Base-by-base conservation (phyloP, 2,329 filamentous ascomycete genomes). In the Hypomyces rosellus region DNA sequence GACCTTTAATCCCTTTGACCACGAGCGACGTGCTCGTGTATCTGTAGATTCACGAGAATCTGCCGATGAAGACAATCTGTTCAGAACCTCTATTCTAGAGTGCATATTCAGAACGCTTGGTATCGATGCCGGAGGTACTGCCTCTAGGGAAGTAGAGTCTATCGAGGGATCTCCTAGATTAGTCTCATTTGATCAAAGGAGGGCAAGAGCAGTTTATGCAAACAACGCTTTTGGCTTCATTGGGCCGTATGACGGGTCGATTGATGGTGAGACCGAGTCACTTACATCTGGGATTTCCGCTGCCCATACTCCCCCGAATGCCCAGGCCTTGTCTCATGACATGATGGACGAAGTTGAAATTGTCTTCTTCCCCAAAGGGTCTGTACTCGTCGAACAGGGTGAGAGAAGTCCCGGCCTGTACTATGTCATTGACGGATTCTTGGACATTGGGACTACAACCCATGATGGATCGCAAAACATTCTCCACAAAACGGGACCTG, bases 21-120 rank as follows among this genome's bases (percentile, higher is more conserved):
- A 71, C 2, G 75, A 76, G 52, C 71, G 73, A 46, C 71, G 73
- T 34, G 69, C 69, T 42, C 74, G 76, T 42, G 70, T 75, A 34
- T 71, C 72, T 5, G 69, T 81, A 30, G 86, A 89, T 59, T 81
- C 86, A 5, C 84, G 91, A 57, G 90, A 96, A 50, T 86, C 88
- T 0, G 72, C 90, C 7, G 89, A 96, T 57, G 93, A 97, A 63
- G 92, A 96, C 60, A 82, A 85, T 43, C 69, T 95, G 6, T 97
- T 99, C 67, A 80, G 95, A 38, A 85, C 89, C 52, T 95, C 90
- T 0, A 89, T 99, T 14, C 72, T 97, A 18, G 89, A 96, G 58
- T 97, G 93, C 64, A 95, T 99, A 72, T 92, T 96, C 69, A 96
- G 92, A 63, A 87, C 90, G 0, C 86, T 99, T 53, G 93, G 93